Base-by-base conservation (phyloP, 306 rosid genomes). In the Lathyrus tuberosus region DNA sequence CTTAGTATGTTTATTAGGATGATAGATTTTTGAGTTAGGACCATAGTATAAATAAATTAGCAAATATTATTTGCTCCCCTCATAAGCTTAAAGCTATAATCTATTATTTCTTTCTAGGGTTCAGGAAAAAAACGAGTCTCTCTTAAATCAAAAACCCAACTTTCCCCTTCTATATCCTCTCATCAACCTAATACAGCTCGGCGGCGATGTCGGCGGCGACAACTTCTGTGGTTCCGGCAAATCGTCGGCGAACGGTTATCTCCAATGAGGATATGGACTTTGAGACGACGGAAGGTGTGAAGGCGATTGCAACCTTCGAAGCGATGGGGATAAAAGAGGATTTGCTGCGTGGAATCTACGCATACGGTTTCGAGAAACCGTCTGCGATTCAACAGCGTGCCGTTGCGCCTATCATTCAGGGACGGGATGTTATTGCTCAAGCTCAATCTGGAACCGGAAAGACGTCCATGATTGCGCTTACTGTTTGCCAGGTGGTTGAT, bases 371-470 rank as follows among this genome's bases (percentile, higher is more conserved):
- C 43, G 97, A 95, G 84, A 95, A 95, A 69, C 99, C 99, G 40
- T 95, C 99, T 0, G 99, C 99, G 4, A 95, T 95, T 69, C 99
- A 95, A 76, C 99, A 95, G 53, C 86, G 99, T 2, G 99, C 97
- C 18, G 96, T 95, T 10, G 77, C 90, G 56, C 99, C 99, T 2
- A 95, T 95, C 52, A 87, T 95, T 8, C 91, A 82, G 54, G 99
- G 99, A 2, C 97, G 97, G 15, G 99, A 95, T 56, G 99, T 95
- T 62, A 91, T 95, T 2, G 99, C 99, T 13, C 97, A 95, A 86
- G 99, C 99, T 5, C 99, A 95, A 74, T 95, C 99, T 49, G 99
- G 99, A 26, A 95, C 99, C 14, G 97, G 99, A 3, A 95, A 95
- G 76, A 89, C 96, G 35, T 95, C 99, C 69, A 95, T 95, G 99